phyloP scores from a whole-genome alignment of 2,329 filamentous ascomycete genomes.

The Amesomyces nigricolor region DNA sequence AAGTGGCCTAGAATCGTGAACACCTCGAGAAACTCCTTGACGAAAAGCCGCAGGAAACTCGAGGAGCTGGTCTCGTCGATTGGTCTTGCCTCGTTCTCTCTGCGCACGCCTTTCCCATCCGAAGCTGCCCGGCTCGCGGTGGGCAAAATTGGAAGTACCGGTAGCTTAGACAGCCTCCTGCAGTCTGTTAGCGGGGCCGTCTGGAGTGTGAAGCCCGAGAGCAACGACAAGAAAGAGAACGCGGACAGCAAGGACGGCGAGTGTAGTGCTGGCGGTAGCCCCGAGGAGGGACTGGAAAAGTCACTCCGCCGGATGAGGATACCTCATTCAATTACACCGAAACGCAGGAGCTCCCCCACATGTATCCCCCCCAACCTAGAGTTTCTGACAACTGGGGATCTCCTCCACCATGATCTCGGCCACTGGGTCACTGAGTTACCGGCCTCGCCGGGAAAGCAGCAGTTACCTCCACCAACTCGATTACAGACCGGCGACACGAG shows the following conservation, averaged over 20 bases:
- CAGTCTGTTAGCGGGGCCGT: conserved; percentile 2
- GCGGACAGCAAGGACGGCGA: no score
- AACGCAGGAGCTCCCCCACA: conserved; percentile 7
- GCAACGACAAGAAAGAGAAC: no score
- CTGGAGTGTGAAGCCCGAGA: neutral
- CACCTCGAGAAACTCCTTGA: conserved; percentile 11
- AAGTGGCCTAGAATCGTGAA: conserved; percentile 1
- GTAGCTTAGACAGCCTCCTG: conserved; percentile 6
- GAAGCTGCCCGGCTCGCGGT: conserved; percentile 4
- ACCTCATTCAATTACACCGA: neutral
- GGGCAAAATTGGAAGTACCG: neutral
- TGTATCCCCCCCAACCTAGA: conserved; percentile 3
- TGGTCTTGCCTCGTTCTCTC: neutral
- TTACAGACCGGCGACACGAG: neutral
- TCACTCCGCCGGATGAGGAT: neutral
- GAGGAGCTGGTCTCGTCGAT: conserved; percentile 3
- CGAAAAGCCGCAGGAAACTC: conserved; percentile 4
- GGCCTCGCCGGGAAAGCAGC: conserved; percentile 3
- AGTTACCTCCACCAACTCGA: conserved; percentile 4
- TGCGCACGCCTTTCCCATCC: neutral
- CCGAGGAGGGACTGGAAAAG: neutral
- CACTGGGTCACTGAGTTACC: conserved; percentile 3
- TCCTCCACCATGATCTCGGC: conserved; percentile 2
- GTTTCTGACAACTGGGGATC: conserved; percentile 5
- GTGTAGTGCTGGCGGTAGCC: no score